Evolutionary conservation across 73 alveolate species (phyloP), one percentile per base, ranked within the genome.

Genomic region (Paramecium tetraurelia): DNA sequence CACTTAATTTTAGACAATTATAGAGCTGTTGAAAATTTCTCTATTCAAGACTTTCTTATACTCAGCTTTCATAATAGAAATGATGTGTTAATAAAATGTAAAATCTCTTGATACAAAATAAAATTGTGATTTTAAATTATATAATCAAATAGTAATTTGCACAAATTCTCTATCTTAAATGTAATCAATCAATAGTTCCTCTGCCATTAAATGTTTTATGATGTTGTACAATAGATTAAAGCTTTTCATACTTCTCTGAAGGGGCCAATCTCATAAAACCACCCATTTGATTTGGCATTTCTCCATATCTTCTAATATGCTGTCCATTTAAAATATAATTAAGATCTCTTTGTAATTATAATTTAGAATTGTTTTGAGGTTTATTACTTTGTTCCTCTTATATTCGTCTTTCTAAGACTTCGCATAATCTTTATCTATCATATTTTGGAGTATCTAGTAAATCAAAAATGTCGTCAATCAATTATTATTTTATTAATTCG

Each of bases 381-480:
- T 93, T 93, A 58, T 93, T 94, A 72, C 94, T 96, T 40, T 92
- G 59, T 53, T 95, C 96, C 68, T 96, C 98, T 48, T 94, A 94
- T 83, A 97, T 93, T 48, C 98, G 92, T 87, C 99, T 93, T 85
- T 96, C 98, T 58, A 97, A 85, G 31, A 97, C 98, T 85, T 96
- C 98, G 75, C 96, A 89, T 35, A 97, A 77, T 22, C 97, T 95
- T 85, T 92, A 59, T 90, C 98, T 94, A 92, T 98, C 99, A 88
- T 96, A 93, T 77, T 96, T 97, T n/a, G 96, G 72, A 3, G 99
- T 98, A 5, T 95, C 98, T 1, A 98, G 94, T n/a, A 98, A 84
- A 57, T 96, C 97, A 68, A 98, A 95, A 41, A 97, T 97, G 93
- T 98, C 99, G 48, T 95, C 98, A 38, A 98, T 96, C 70, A 98